Base-by-base conservation (phyloP, 2,329 filamentous ascomycete genomes). In the Trichoderma cornu-damae region DNA sequence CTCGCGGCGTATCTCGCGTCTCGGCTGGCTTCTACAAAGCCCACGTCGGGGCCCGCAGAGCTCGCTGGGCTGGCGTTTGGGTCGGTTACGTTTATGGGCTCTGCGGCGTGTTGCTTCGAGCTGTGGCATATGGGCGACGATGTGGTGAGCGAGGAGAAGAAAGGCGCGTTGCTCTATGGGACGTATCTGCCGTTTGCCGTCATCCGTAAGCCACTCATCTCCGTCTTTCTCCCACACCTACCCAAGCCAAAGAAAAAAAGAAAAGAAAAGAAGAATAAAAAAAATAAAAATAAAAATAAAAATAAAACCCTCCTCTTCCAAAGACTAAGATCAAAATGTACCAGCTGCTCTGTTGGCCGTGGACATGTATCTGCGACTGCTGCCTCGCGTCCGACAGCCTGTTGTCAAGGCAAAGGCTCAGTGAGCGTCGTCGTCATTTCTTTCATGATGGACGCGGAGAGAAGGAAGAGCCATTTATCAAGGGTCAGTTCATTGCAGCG, bases 331-430 rank as follows among this genome's bases (percentile, higher is more conserved):
- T n/a, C n/a, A n/a, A n/a, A n/a, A n/a, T n/a, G n/a, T n/a, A n/a
- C n/a, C 11, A 84, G 81, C 81, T 12, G 61, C 72, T 0, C 11
- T 81, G 1, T 72, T 84, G 67, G 78, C 75, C 8, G 62, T 75
- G 20, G 81, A 84, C 62, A 84, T 84, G 81, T 81, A 77, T 49
- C 49, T 65, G 34, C 73, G 82, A n/a, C 68, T 84, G 1, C 64
- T 80, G 7, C 68, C 63, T 6, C 76, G 81, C 7, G 67, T 79
- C 12, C 68, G 71, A 34, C 62, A 58, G 5, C 61, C 57, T 0
- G 64, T 69, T 4, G 59, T 40, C 32, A 71, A 66, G 58, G 72
- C 75, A 63, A 82, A 81, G 68, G 67, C 56, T 16, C 58, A 37
- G 47, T 60, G 22, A 58, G 20, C 37, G 16, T n/a, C 3, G 6